Evolutionary conservation across 2,329 filamentous ascomycete genomes (phyloP).

Genomic region (Cladosporium velox): DNA sequence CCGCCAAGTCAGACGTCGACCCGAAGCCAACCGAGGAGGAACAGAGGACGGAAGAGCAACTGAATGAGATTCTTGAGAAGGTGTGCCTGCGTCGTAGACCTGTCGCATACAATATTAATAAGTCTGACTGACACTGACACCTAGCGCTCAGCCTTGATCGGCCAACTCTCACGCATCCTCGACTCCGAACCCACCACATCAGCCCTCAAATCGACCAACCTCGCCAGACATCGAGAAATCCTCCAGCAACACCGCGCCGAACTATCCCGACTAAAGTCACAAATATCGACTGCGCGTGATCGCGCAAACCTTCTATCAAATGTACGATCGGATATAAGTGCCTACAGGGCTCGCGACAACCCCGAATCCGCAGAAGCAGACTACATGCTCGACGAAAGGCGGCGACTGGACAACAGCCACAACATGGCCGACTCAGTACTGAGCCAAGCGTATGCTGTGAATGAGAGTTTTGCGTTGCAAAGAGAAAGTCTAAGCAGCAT

Average conservation of each 20-base stretch:
- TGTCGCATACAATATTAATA: neutral
- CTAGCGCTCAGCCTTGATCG: constrained; percentile 78
- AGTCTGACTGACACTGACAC: constrained; percentile 22
- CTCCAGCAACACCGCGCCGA: constrained; percentile 84
- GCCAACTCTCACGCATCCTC: constrained; percentile 82
- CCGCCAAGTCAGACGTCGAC: constrained; percentile 75
- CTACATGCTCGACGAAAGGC: constrained; percentile 93
- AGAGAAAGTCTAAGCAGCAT: constrained; percentile 85
- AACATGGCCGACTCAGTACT: constrained; percentile 86
- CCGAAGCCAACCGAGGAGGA: constrained; percentile 85
- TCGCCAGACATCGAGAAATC: constrained; percentile 87
- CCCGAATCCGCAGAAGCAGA: constrained; percentile 84
- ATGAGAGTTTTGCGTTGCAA: constrained; percentile 86
- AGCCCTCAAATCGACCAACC: constrained; percentile 95
- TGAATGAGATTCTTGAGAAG: constrained; percentile 83
- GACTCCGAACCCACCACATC: constrained; percentile 92
- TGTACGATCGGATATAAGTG: constrained; percentile 87
- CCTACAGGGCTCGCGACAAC: constrained; percentile 72
- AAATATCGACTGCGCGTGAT: constrained; percentile 76
- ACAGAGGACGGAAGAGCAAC: constrained; percentile 71
- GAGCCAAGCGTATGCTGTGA: constrained; percentile 93
- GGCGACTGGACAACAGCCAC: constrained; percentile 84
- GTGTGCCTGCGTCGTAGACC: constrained; percentile 47
- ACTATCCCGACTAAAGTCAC: constrained; percentile 70
- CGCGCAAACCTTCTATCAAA: constrained; percentile 87